These are phyloP conservation scores for Huntiella moniliformis DNA, from an alignment of 2,329 filamentous ascomycete species.

Conservation along the genomic window DNA sequence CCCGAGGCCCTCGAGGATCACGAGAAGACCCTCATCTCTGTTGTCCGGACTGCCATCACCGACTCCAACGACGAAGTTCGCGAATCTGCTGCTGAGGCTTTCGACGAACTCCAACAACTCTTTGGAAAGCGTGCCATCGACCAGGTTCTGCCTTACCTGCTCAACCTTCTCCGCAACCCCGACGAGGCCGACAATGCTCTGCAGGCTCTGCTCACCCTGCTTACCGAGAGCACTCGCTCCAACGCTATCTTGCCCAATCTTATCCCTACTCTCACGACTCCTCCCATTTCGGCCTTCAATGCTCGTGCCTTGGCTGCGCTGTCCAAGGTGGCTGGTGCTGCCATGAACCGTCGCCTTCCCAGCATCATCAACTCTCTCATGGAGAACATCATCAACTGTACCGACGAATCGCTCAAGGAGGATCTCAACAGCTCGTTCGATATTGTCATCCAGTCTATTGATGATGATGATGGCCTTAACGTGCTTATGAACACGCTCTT, in stretches of 20 bases:
- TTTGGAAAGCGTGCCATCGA: slow-evolving; percentile 89
- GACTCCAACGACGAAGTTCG: slow-evolving; percentile 79
- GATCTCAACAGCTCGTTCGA: slow-evolving; percentile 74
- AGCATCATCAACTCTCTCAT: slow-evolving; percentile 84
- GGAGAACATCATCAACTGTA: slow-evolving; percentile 69
- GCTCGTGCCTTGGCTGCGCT: slow-evolving; percentile 83
- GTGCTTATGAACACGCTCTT: slow-evolving; percentile 89
- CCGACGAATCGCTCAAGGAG: slow-evolving; percentile 50
- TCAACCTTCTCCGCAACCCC: slow-evolving; percentile 73
- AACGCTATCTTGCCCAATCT: slow-evolving; percentile 95
- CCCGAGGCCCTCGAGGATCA: slow-evolving; percentile 82
- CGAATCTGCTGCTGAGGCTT: slow-evolving; percentile 91
- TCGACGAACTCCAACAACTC: slow-evolving; percentile 84
- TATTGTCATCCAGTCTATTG: slow-evolving; percentile 75
- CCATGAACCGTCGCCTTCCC: slow-evolving; percentile 79
- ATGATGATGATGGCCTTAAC: slow-evolving; percentile 90
- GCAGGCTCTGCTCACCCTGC: slow-evolving; percentile 75
- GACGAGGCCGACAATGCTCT: slow-evolving; percentile 81
- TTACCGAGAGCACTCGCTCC: slow-evolving; percentile 82
- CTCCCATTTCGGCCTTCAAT: slow-evolving; percentile 87
- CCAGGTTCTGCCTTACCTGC: slow-evolving; percentile 80
- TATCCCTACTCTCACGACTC: slow-evolving; percentile 75
- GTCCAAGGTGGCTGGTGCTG: slow-evolving; percentile 71
- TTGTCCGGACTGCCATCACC: slow-evolving; percentile 80
- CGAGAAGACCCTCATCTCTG: slow-evolving; percentile 85